Conservation (phyloP, 2,329 filamentous ascomycete species). For the Coniochaeta hoffmannii region DNA sequence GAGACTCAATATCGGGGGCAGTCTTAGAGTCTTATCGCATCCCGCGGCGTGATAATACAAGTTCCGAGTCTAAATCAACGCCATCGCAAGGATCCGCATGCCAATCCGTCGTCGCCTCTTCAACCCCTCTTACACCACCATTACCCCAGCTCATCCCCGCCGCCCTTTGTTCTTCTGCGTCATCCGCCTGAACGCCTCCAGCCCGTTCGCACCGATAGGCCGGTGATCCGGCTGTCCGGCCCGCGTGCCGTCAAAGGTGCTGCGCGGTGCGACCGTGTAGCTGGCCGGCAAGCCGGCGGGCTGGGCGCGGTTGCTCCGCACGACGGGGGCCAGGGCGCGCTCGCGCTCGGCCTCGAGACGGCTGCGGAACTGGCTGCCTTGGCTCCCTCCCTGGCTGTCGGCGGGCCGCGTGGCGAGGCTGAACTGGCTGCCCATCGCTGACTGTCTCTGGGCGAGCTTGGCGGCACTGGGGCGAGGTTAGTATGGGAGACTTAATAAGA, state of each 20-base stretch:
- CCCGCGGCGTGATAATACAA: too few relatives aligned
- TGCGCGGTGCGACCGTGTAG: conserved; percentile 54
- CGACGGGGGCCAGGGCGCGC: conserved; percentile 48
- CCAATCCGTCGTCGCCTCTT: neutral
- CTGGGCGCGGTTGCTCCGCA: conserved; percentile 47
- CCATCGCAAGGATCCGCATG: too few relatives aligned
- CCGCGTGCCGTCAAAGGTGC: conserved; percentile 49
- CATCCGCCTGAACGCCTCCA: conserved; percentile 60
- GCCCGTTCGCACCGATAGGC: conserved; percentile 54
- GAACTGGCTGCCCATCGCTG: conserved; percentile 36
- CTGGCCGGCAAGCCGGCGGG: conserved; percentile 46
- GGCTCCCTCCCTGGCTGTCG: conserved; percentile 10
- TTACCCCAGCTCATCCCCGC: neutral
- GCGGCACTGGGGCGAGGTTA: conserved; percentile 34
- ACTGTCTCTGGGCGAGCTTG: conserved; percentile 42
- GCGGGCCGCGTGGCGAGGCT: conserved; percentile 42
- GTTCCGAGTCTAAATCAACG: too few relatives aligned
- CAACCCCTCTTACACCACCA: neutral
- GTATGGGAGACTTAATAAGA: conserved; percentile 6
- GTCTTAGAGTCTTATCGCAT: too few relatives aligned
- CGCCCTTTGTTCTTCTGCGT: conserved; percentile 55
- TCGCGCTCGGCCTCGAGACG: conserved; percentile 45
- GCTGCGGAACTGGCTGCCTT: conserved; percentile 16
- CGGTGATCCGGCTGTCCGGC: conserved; percentile 40
- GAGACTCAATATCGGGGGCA: too few relatives aligned